A percentile compares a stretch with the other conserved stretches of the same genome.
These are phyloP conservation scores for Onygena corvina DNA, from an alignment of 2,329 filamentous ascomycete genomes.

Conservation along the genomic window DNA sequence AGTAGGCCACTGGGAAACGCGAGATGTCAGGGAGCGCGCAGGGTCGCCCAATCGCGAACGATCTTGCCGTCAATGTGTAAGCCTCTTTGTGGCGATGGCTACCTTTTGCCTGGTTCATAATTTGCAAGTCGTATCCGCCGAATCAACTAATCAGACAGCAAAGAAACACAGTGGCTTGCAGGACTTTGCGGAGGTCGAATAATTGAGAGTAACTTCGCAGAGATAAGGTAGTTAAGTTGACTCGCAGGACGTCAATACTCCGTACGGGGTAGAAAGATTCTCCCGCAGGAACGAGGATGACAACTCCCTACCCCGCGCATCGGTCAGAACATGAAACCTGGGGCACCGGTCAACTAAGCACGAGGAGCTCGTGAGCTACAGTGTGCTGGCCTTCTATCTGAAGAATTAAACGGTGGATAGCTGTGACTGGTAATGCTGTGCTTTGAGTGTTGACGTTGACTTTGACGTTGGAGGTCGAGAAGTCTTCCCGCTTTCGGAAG, in stretches of 20 bases:
- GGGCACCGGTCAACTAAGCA: neutral
- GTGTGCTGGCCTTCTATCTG: too few relatives aligned
- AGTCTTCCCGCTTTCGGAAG: constrained; percentile 3
- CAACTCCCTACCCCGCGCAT: neutral
- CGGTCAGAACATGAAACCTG: neutral
- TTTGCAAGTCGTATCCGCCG: neutral
- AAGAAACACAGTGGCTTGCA: constrained; percentile 5
- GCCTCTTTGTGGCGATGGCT: neutral
- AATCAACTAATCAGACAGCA: neutral
- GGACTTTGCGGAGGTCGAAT: neutral
- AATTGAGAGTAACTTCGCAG: neutral
- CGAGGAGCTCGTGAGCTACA: neutral
- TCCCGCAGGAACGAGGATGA: neutral
- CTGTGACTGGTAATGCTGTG: too few relatives aligned
- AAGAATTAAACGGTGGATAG: too few relatives aligned
- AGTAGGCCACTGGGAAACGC: neutral
- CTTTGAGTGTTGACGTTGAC: constrained; percentile 1
- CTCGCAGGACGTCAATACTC: too few relatives aligned
- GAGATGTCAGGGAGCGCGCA: neutral
- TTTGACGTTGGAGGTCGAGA: neutral
- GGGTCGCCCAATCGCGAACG: neutral
- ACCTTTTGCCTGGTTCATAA: constrained; percentile 1
- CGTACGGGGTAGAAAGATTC: too few relatives aligned
- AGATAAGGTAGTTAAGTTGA: neutral
- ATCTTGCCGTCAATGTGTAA: neutral